phyloP scores from a whole-genome alignment of 2,329 filamentous ascomycete species.

The Epichloe glyceriae region DNA sequence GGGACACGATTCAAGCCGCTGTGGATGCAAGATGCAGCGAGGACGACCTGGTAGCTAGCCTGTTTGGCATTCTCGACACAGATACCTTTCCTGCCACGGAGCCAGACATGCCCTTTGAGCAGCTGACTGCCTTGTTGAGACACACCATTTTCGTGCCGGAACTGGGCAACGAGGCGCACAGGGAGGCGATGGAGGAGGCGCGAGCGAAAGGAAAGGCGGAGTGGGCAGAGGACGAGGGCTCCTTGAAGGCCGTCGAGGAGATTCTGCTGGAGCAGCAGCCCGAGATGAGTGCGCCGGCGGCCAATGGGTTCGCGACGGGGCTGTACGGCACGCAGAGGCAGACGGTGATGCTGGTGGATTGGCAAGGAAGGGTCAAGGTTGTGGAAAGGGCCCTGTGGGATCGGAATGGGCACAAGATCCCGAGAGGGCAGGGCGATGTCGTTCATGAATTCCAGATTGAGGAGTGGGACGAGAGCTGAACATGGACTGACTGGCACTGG shows the following conservation, averaged over 20 bases:
- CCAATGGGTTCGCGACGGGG: constrained; percentile 38
- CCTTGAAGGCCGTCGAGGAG: constrained; percentile 24
- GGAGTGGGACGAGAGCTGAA: constrained; percentile 28
- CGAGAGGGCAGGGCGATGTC: constrained; percentile 41
- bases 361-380: constrained; percentile 48
- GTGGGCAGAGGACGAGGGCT: constrained; percentile 23
- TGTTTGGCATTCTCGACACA: constrained; percentile 43
- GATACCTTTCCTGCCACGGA: constrained; percentile 38
- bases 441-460: constrained; percentile 44
- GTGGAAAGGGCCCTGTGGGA: constrained; percentile 49
- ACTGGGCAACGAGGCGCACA: constrained; percentile 37
- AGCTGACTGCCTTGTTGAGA: constrained; percentile 40
- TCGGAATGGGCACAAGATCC: constrained; percentile 39
- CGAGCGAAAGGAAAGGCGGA: constrained; percentile 24
- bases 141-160: constrained; percentile 49
- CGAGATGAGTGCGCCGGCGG: constrained; percentile 16
- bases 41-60: constrained; percentile 33
- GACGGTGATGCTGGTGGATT: constrained; percentile 48
- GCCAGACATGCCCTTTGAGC: constrained; percentile 33
- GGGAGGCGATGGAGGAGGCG: constrained; percentile 30
- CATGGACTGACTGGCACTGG: neutral
- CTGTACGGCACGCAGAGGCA: constrained; percentile 54
- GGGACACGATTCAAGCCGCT: constrained; percentile 28
- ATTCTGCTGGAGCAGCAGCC: constrained; percentile 24
- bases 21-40: constrained; percentile 25